A percentile compares a stretch with the other conserved stretches of the same genome.
Evolutionary conservation across 2,329 filamentous ascomycete species (phyloP).

Genomic region (Botrytis squamosa): DNA sequence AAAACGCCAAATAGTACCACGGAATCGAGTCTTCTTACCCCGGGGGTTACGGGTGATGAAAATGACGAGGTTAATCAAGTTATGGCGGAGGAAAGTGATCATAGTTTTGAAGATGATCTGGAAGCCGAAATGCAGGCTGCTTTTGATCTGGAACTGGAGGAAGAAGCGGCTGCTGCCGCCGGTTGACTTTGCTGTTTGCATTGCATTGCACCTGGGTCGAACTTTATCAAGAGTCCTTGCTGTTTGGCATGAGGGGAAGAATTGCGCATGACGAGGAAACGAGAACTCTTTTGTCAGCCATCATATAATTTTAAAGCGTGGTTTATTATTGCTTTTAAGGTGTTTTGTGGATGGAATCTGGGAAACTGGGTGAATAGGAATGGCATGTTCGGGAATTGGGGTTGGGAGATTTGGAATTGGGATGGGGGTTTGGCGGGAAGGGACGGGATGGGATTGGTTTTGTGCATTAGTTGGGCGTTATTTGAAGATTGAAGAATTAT

Average conservation of each 20-base stretch:
- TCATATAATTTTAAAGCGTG: background rate
- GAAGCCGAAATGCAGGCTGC: conserved; percentile 54
- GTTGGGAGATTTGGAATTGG: background rate
- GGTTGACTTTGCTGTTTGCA: background rate
- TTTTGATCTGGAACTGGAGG: conserved; percentile 41
- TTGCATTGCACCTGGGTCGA: background rate
- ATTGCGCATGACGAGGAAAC: background rate
- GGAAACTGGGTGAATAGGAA: background rate
- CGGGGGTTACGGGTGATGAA: conserved; percentile 45
- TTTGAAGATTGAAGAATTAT: background rate
- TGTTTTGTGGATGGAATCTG: background rate
- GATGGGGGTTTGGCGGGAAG: background rate
- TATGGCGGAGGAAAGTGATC: conserved; percentile 38
- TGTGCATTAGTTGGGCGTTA: conserved; percentile 1
- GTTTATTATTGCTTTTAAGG: background rate
- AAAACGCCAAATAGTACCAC: conserved; percentile 44
- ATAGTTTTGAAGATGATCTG: conserved; percentile 44
- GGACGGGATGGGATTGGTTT: background rate
- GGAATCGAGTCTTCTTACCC: conserved; percentile 44
- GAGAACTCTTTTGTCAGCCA: background rate
- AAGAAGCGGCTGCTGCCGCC: background rate
- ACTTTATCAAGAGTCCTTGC: conserved; percentile 41
- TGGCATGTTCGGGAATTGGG: background rate
- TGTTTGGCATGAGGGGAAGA: background rate
- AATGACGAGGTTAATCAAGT: conserved; percentile 33